Conservation (phyloP, 768 basidiomycete genomes). For the Xanthoconium stramineum region DNA sequence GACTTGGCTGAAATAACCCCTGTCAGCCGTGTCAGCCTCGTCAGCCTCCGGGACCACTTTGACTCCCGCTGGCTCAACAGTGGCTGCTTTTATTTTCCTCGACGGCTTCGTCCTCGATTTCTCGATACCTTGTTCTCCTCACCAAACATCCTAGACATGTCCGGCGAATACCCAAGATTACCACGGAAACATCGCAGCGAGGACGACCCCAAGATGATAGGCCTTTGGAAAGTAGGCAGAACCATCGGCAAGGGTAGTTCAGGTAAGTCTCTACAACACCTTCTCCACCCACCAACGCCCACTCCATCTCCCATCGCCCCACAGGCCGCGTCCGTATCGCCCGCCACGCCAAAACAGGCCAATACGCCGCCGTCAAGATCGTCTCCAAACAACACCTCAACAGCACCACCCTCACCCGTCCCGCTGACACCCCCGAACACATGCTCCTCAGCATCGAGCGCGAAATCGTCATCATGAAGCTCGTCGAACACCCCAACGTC, state of each 20-base stretch:
- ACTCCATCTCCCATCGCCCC: not conserved
- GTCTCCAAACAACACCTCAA: slow-evolving; percentile 71
- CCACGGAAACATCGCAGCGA: slow-evolving; percentile 28
- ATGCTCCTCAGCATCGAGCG: slow-evolving; percentile 80
- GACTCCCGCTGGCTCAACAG: not conserved
- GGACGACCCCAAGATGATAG: slow-evolving; percentile 65
- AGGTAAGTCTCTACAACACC: slow-evolving; percentile 42
- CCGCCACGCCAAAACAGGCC: slow-evolving; percentile 80
- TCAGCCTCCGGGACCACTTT: slow-evolving; percentile 17
- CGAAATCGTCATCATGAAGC: slow-evolving; percentile 97
- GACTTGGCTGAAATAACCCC: slow-evolving; percentile 13
- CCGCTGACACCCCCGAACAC: slow-evolving; percentile 73
- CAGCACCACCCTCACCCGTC: slow-evolving; percentile 52
- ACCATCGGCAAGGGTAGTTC: slow-evolving; percentile 82
- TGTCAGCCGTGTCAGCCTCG: slow-evolving; percentile 23
- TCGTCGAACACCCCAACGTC: slow-evolving; percentile 93
- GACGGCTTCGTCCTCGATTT: not conserved
- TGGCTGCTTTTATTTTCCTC: not conserved
- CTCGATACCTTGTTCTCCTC: slow-evolving; percentile 1
- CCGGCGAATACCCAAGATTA: slow-evolving; percentile 27
- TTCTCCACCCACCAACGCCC: not conserved
- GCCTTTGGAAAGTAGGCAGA: slow-evolving; percentile 79
- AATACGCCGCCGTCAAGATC: slow-evolving; percentile 93
- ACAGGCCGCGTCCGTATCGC: slow-evolving; percentile 89
- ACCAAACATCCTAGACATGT: slow-evolving; percentile 21